phyloP scores from a whole-genome alignment of 345 rosid genomes.

The Moricandia moricandioides region DNA sequence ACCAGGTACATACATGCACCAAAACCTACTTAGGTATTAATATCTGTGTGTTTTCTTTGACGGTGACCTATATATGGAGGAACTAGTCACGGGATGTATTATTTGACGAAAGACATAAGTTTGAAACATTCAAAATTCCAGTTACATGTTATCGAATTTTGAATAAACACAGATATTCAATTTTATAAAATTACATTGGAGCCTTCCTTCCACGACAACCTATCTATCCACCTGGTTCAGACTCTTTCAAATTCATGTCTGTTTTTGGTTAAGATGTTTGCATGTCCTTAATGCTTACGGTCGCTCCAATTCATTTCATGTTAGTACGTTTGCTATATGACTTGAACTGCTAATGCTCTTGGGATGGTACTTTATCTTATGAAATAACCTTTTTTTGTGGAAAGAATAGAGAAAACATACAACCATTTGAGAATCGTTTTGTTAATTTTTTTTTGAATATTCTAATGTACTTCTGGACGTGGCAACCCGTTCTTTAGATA shows the following conservation, averaged over 20 bases:
- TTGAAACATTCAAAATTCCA: too few species aligned
- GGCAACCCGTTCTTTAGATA: slow-evolving; percentile 2
- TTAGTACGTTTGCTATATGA: background rate
- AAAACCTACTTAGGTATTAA: background rate
- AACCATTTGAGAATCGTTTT: background rate
- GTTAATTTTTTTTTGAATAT: background rate
- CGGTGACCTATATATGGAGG: too few species aligned
- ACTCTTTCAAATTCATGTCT: too few species aligned
- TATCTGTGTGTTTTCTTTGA: too few species aligned
- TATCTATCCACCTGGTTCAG: too few species aligned
- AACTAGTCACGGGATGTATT: too few species aligned
- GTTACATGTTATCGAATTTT: too few species aligned
- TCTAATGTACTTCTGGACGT: background rate
- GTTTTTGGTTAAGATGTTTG: too few species aligned
- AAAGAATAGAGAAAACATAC: background rate
- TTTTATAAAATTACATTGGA: too few species aligned
- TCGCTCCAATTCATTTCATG: background rate
- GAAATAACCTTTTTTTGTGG: background rate
- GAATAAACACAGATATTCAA: too few species aligned
- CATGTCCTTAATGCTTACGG: background rate
- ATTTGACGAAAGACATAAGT: too few species aligned
- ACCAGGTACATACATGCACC: background rate
- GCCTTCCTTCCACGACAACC: too few species aligned
- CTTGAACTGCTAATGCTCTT: background rate
- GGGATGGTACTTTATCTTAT: background rate